Evolutionary conservation across 345 rosid species (phyloP).

Genomic region (Eucalyptus marginata): DNA sequence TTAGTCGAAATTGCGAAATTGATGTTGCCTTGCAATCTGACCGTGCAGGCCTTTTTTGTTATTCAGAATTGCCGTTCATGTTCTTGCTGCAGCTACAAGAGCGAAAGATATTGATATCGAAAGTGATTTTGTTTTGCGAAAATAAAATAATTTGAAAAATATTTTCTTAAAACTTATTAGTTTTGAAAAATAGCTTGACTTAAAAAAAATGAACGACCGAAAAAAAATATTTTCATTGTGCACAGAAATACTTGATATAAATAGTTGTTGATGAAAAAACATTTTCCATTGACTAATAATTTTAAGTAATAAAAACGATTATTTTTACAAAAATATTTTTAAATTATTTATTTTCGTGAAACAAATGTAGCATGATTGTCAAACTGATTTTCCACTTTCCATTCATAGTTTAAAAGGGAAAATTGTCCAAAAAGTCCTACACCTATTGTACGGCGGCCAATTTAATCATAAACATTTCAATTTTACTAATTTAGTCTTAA

Average conservation of each 20-base stretch:
- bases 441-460: rapidly evolving
- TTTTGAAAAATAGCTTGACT: no score
- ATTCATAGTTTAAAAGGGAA: not conserved
- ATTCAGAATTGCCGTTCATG: not conserved
- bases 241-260: no score
- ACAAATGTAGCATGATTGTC: rapidly evolving
- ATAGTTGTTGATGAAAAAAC: no score
- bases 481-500: no score
- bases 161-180: no score
- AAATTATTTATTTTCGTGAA: no score
- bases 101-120: not conserved
- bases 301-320: not conserved
- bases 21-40: not conserved
- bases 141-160: no score
- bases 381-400: not conserved
- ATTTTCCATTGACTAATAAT: no score
- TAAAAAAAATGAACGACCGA: no score
- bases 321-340: no score
- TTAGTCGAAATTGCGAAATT: not conserved
- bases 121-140: rapidly evolving
- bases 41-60: not conserved
- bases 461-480: rapidly evolving
- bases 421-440: no score
- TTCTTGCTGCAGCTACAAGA: not conserved
- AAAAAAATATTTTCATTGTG: no score